Evolutionary conservation across 148 eudicot genomes (phyloP).

Genomic region (Selenicereus undatus): DNA sequence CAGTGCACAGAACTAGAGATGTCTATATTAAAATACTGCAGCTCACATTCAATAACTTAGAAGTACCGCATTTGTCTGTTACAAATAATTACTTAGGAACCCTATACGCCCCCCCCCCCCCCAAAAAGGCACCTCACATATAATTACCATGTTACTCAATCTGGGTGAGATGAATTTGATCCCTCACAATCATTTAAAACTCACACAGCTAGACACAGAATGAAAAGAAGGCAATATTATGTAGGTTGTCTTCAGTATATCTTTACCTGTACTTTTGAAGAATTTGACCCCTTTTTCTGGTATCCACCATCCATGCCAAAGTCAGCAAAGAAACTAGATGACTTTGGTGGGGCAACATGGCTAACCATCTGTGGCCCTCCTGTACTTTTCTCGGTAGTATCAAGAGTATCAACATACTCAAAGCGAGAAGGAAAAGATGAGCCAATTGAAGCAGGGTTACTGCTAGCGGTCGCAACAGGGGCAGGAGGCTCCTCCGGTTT

Average conservation of each 20-base stretch:
- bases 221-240: neutral
- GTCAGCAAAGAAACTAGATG: conserved; percentile 85
- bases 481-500: conserved; percentile 87
- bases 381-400: conserved; percentile 50
- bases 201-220: neutral
- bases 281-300: conserved; percentile 54
- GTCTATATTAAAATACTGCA: neutral
- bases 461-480: conserved; percentile 61
- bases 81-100: neutral
- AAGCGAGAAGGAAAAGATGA: conserved; percentile 74
- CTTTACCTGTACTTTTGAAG: conserved; percentile 77
- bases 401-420: conserved; percentile 68
- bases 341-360: conserved; percentile 83
- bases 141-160: neutral
- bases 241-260: neutral
- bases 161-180: neutral
- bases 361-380: conserved; percentile 46
- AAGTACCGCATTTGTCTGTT: neutral
- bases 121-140: neutral
- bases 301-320: conserved; percentile 94
- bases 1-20: neutral
- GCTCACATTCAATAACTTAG: neutral
- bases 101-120: too few species aligned
- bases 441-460: conserved; percentile 39
- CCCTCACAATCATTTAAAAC: neutral